A percentile compares a stretch with the other conserved stretches of the same genome.
phyloP scores from a whole-genome alignment of 2,329 filamentous ascomycete species.

The Botrytis paeoniae region DNA sequence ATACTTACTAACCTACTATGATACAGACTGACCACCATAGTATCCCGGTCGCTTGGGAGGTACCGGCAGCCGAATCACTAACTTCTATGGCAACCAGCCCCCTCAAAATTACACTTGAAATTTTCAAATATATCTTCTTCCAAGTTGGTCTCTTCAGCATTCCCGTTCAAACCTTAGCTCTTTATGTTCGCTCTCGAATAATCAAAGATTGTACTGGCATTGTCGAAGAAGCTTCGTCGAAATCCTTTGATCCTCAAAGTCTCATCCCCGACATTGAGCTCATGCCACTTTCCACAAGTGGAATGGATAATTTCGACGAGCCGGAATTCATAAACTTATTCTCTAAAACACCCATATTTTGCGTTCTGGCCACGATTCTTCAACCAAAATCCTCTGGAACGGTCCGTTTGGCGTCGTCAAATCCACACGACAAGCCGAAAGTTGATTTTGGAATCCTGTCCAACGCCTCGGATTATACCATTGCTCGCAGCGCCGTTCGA shows the following conservation, averaged over 20 bases:
- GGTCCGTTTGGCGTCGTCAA: conserved; percentile 16
- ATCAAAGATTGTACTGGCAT: conserved; percentile 7
- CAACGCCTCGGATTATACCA: conserved; percentile 8
- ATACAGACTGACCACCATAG: conserved; percentile 14
- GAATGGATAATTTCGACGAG: conserved; percentile 19
- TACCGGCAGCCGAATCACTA: conserved; percentile 15
- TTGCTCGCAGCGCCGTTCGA: conserved; percentile 14
- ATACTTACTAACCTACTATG: neutral
- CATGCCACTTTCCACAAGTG: conserved; percentile 16
- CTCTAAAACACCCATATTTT: conserved; percentile 16
- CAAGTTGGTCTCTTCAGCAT: conserved; percentile 16
- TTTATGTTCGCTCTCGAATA: conserved; percentile 14
- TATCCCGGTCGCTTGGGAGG: conserved; percentile 20
- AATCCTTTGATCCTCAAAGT: neutral
- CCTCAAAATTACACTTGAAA: neutral
- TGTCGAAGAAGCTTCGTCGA: neutral
- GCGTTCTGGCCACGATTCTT: conserved; percentile 10
- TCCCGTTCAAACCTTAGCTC: neutral
- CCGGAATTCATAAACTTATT: conserved; percentile 8
- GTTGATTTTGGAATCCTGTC: conserved; percentile 22
- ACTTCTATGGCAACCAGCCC: conserved; percentile 2
- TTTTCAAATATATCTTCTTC: conserved; percentile 20
- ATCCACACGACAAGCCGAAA: conserved; percentile 17
- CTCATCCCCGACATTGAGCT: conserved; percentile 20
- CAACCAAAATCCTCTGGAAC: conserved; percentile 20